Percentiles rank a stretch among this genome's conserved stretches.
phyloP scores from a whole-genome alignment of 2,329 filamentous ascomycete species.

The Ceratocystis lukuohia region DNA sequence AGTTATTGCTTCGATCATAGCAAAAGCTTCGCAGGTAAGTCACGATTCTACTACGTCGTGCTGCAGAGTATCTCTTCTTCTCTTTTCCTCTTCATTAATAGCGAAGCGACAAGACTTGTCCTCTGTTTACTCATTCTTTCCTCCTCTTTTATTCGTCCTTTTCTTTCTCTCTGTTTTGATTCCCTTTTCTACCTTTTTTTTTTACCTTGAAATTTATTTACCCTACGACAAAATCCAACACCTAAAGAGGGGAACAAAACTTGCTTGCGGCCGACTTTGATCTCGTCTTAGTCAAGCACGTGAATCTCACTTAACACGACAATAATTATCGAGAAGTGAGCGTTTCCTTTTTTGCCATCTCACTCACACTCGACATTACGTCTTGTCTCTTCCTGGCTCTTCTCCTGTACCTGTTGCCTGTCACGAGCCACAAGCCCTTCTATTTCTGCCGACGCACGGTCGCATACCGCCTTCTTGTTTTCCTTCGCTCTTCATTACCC shows the following conservation, averaged over 20 bases:
- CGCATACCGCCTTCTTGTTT: conserved; percentile 16
- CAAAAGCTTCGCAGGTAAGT: conserved; percentile 8
- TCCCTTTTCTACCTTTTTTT: neutral
- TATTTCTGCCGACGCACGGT: conserved; percentile 13
- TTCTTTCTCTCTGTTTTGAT: conserved; percentile 2
- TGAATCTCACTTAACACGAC: no score
- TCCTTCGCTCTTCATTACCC: neutral
- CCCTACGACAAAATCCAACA: conserved; percentile 8
- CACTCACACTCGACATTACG: neutral
- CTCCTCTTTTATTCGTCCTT: neutral
- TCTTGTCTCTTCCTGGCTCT: neutral
- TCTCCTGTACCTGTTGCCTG: neutral
- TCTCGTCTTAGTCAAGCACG: no score
- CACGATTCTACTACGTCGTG: conserved; percentile 4
- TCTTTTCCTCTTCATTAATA: conserved; percentile 10
- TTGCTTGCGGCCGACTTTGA: neutral
- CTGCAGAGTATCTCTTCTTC: conserved; percentile 11
- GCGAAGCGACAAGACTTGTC: neutral
- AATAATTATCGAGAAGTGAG: neutral
- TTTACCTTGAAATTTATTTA: neutral
- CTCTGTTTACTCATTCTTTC: conserved; percentile 6
- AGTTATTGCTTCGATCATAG: neutral
- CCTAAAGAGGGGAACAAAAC: conserved; percentile 5
- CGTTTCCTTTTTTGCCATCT: neutral
- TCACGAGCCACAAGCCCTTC: conserved; percentile 1